Evolutionary conservation across 139 green algal genomes (phyloP), one percentile per base, ranked within the genome.

Genomic region (Choricystis sp.): DNA sequence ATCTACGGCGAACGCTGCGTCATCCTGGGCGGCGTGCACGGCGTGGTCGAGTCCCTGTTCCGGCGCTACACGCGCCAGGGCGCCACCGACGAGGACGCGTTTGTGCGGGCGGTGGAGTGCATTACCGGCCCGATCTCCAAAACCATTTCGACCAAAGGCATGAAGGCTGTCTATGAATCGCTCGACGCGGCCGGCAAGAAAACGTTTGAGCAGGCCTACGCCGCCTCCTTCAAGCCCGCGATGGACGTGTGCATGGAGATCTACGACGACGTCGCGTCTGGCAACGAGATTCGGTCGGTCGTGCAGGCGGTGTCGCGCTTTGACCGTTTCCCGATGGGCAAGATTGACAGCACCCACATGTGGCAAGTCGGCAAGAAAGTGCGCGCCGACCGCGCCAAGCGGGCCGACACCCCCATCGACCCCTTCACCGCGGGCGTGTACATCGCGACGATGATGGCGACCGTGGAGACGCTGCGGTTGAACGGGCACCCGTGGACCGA

Each of bases 391-490:
- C 78, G 91, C 26, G 83, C 82, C 59, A 84, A 95, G 80, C n/a
- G n/a, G n/a, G 62, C 76, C 1, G 76, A 95, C 31, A 95, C 96
- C 71, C 94, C 94, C 3, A 72, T 98, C 58, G 92, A 99, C 82
- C 90, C 94, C 67, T 97, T 98, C 83, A 98, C 94, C 55, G 94
- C 94, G 74, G 93, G 93, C 58, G 91, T 98, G 48, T 99, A 99
- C 80, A 77, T 94, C 30, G 94, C 94, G 52, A 88, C 77, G 69
- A 99, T 99, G 94, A 98, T 99, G 89, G 91, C 94, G 22, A 96
- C 89, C 26, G 72, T 94, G 16, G 70, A 96, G 77, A 80, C 83
- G 28, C 82, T 98, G 65, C 76, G 73, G 31, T 76, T 89, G 68
- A 94, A 96, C 83, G 93, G 93, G 60, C 94, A 99, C 84, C 86